Evolutionary conservation across 83 land plant species (phyloP).

Genomic region (Picea mariana): DNA sequence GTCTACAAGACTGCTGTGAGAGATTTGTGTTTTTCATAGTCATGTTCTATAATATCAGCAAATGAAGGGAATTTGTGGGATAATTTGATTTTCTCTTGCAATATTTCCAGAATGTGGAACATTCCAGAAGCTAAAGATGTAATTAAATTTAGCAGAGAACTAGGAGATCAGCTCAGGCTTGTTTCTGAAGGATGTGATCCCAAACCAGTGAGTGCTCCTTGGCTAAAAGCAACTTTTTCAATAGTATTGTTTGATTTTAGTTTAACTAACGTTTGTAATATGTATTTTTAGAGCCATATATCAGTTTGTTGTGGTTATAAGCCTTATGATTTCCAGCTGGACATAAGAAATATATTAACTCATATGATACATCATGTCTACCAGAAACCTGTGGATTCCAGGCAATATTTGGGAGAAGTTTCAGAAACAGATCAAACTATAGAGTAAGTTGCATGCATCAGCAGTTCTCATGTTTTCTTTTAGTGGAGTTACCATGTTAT

Average conservation of each 20-base stretch:
- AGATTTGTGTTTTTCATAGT: neutral
- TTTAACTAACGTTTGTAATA: neutral
- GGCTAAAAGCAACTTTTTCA: neutral
- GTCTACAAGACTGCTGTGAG: no score
- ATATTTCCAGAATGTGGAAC: slow-evolving; percentile 41
- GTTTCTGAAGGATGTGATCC: slow-evolving; percentile 53
- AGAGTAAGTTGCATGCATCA: slow-evolving; percentile 37
- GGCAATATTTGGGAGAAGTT: slow-evolving; percentile 26
- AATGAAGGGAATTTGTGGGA: neutral
- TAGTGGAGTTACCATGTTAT: neutral
- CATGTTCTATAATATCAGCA: neutral
- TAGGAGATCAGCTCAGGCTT: slow-evolving; percentile 37
- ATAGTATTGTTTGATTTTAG: neutral
- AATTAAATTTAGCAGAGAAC: slow-evolving; percentile 25
- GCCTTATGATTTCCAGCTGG: neutral
- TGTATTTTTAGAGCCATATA: neutral
- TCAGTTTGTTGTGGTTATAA: neutral
- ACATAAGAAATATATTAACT: no score
- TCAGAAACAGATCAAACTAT: slow-evolving; percentile 44
- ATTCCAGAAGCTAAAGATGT: slow-evolving; percentile 51
- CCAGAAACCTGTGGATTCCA: slow-evolving; percentile 7
- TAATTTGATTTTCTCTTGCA: neutral
- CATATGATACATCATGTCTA: neutral
- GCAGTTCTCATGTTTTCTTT: neutral
- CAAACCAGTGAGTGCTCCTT: slow-evolving; percentile 35